phyloP scores from a whole-genome alignment of 2,329 filamentous ascomycete genomes.

The Hypomyces perniciosus region DNA sequence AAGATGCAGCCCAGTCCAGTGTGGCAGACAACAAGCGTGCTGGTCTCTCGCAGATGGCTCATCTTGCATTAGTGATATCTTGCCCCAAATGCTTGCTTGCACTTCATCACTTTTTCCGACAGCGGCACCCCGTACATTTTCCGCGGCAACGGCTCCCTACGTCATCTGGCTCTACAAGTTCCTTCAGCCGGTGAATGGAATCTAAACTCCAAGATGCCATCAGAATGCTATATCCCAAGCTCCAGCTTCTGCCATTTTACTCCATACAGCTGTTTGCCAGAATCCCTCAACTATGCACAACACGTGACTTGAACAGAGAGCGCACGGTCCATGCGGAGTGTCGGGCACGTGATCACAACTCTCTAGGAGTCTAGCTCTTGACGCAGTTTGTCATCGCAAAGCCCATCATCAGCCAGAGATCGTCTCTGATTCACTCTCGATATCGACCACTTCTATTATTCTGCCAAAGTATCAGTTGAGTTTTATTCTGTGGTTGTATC shows the following conservation, averaged over 20 bases:
- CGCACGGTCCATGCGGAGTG: slow-evolving; percentile 10
- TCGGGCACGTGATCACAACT: slow-evolving; percentile 9
- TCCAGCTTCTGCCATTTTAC: neutral
- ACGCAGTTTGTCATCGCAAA: slow-evolving; percentile 18
- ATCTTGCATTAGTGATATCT: no score
- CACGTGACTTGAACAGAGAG: slow-evolving; percentile 8
- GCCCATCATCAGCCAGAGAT: slow-evolving; percentile 13
- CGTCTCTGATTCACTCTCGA: slow-evolving; percentile 19
- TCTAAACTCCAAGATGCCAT: no score
- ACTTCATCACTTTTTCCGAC: no score
- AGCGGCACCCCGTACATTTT: no score
- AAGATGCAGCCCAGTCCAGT: no score
- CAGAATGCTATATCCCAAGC: no score
- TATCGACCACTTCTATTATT: slow-evolving; percentile 33
- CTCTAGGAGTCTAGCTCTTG: slow-evolving; percentile 6
- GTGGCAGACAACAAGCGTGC: no score
- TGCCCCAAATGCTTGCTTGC: no score
- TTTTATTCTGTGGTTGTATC: slow-evolving; percentile 29
- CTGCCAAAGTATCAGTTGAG: slow-evolving; percentile 35
- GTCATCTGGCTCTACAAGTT: no score
- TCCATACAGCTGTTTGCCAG: neutral
- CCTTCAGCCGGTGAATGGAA: no score
- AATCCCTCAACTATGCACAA: neutral
- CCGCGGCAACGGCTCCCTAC: no score
- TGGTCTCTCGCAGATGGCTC: no score